Base-by-base conservation (phyloP, 768 basidiomycete genomes). In the Mycena alexandri region DNA sequence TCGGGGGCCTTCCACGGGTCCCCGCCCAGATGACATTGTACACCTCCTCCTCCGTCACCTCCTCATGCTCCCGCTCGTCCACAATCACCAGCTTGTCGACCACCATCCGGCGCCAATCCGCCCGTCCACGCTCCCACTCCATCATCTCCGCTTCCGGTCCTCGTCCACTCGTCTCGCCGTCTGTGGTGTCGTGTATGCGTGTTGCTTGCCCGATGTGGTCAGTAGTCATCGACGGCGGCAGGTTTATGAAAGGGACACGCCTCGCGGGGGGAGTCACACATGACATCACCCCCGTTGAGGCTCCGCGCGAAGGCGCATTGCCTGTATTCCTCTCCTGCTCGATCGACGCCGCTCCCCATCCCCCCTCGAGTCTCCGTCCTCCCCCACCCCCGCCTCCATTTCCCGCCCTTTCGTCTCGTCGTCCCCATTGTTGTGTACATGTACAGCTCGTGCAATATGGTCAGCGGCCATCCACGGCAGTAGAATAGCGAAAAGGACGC, bases 1-100 rank as follows among this genome's bases (percentile, higher is more conserved):
- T 57, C 55, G 2, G 55, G 55, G 5, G 55, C 55, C 25, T 57
- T 59, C 57, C 58, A 60, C 2, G 42, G 17, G 11, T 57, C 56
- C 5, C 56, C 56, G 42, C 22, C 22, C n/a, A 46, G 56, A 57
- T 57, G 17, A 46, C 56, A 16, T 3, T 1, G n/a, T 57, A 13
- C 1, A 57, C 43, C 25, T 57, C 56, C 25, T 1, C 25, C 19
- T 57, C 56, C 42, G 22, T 33, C 42, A 57, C 56, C 43, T 42
- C 54, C 54, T 8, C 21, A n/a, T 22, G 5, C 24, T 9, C 9
- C 41, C 41, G 41, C 14, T 56, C 54, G 4, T 56, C 54, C 38
- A 56, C 54, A 41, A 56, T 56, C 16, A 19, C 41, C 54, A 56
- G 24, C 10, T 13, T 22, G 21, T 24, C 54, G 12, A 56, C 54